These are phyloP conservation scores for Penicillium sp. DNA, from an alignment of 2,329 filamentous ascomycete species.

Conservation along the genomic window DNA sequence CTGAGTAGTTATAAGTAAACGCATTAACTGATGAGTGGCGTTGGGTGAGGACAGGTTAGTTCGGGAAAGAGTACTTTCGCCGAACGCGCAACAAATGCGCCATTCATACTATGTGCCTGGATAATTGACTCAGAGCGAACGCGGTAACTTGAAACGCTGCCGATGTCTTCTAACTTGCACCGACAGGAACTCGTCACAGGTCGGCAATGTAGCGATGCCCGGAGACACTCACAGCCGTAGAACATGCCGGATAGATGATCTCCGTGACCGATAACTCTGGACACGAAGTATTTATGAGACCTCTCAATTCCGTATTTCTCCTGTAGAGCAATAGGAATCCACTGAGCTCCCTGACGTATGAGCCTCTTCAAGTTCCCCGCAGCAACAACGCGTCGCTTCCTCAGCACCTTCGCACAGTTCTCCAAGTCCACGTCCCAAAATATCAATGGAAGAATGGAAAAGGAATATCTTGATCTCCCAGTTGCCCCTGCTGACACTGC, in stretches of 20 bases:
- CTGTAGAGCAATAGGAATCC: too few species aligned
- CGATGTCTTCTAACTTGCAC: background rate
- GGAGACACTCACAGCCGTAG: background rate
- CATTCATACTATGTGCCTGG: background rate
- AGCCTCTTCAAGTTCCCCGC: too few species aligned
- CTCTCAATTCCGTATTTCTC: background rate
- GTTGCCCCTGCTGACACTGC: slow-evolving; percentile 1
- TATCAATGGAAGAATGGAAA: background rate
- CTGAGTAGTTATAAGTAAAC: too few species aligned
- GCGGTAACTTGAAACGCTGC: background rate
- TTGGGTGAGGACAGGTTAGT: background rate
- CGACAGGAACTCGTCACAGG: background rate
- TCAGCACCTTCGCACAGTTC: background rate
- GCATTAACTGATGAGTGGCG: background rate
- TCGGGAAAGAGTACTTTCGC: background rate
- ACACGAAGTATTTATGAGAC: background rate
- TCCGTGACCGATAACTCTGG: background rate
- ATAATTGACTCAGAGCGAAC: too few species aligned
- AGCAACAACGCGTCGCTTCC: background rate
- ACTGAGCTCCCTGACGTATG: too few species aligned
- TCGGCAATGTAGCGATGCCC: background rate
- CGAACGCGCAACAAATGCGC: background rate
- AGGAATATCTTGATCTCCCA: background rate
- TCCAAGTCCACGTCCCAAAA: background rate
- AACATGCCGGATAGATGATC: background rate